Base-by-base conservation (phyloP, 306 rosid species). In the Begonia peltatifolia region DNA sequence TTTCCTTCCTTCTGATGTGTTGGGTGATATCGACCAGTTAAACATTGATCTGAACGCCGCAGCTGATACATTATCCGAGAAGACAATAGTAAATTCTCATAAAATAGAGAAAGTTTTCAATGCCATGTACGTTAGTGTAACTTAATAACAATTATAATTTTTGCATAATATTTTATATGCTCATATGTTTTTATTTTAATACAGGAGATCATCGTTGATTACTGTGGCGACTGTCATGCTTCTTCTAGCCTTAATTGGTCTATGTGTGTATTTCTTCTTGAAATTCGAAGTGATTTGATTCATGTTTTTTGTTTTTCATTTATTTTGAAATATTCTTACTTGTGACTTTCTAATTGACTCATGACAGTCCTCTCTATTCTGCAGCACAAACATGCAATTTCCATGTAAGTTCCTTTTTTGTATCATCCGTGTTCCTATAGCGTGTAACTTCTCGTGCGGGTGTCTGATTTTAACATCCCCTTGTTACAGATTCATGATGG, bases 361-460 rank as follows among this genome's bases (percentile, higher is more conserved):
- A 30, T 30, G 8, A 61, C 88, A 92, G 96, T 81, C 47, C 62
- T 86, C 51, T 83, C 93, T 59, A 49, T 86, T 76, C 82, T 86
- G 60, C 82, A 88, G 47, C 66, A 92, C 68, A 84, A 71, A 66
- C 99, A 86, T 75, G 94, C 94, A 20, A 79, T 92, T 65, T 86
- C 77, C 55, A 68, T 92, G 99, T 92, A 68, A 75, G 87, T 79
- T 57, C 35, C 52, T 16, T 46, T 71, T 41, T 6, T 10, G 52
- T 18, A 17, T 17, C 23, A 41, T 23, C 5, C 12, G 56, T 49
- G 9, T 35, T 42, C 42, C 48, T 42, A 23, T 50, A 41, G 50
- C 13, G 41, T 17, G 52, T 17, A 41, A 9, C 13, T 9, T 54
- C 55, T 56, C 22, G n/a, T 62, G 25, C 54, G 53, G 5, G 25